Percentiles rank a stretch among this genome's conserved stretches.
Evolutionary conservation across 1,139 yeast species (phyloP).

Genomic region (Lodderomyces parapsilosis): DNA sequence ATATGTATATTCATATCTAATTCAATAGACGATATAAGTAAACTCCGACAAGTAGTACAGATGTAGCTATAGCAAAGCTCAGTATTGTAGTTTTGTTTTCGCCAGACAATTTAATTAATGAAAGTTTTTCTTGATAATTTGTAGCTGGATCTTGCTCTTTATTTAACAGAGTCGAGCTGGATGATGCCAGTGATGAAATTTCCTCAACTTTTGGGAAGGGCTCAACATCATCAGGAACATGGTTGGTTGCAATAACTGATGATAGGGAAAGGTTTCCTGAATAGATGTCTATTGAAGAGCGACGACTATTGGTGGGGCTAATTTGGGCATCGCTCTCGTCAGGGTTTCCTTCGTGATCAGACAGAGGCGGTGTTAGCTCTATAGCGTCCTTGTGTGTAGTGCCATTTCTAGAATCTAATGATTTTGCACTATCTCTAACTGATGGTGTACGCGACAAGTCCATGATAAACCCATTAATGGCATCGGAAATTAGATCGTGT

Average conservation of each 20-base stretch:
- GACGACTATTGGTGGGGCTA: neutral
- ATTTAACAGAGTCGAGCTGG: neutral
- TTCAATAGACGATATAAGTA: slow-evolving; percentile 12
- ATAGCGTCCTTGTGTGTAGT: slow-evolving; percentile 6
- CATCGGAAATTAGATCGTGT: slow-evolving; percentile 9
- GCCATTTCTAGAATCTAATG: slow-evolving; percentile 8
- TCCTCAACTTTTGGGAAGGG: slow-evolving; percentile 15
- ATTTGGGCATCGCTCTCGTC: slow-evolving; percentile 3
- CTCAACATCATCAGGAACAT: slow-evolving; percentile 10
- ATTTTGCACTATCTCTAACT: slow-evolving; percentile 11
- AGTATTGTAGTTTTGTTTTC: slow-evolving; percentile 9
- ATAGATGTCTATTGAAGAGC: slow-evolving; percentile 3
- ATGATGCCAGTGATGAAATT: neutral
- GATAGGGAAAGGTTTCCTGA: slow-evolving; percentile 6
- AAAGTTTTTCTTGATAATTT: neutral
- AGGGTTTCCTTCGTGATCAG: slow-evolving; percentile 18
- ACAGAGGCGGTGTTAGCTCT: slow-evolving; percentile 23
- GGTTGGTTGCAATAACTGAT: slow-evolving; percentile 8
- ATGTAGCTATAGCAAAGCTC: slow-evolving; percentile 14
- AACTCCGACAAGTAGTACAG: slow-evolving; percentile 15
- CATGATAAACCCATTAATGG: slow-evolving; percentile 14
- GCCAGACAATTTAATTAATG: slow-evolving; percentile 3
- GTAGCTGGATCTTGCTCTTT: neutral
- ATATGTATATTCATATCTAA: slow-evolving; percentile 3
- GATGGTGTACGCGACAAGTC: slow-evolving; percentile 15